Evolutionary conservation across 768 basidiomycete species (phyloP), one percentile per base, ranked within the genome.

Genomic region (Gloeopeniophorella convolvens): DNA sequence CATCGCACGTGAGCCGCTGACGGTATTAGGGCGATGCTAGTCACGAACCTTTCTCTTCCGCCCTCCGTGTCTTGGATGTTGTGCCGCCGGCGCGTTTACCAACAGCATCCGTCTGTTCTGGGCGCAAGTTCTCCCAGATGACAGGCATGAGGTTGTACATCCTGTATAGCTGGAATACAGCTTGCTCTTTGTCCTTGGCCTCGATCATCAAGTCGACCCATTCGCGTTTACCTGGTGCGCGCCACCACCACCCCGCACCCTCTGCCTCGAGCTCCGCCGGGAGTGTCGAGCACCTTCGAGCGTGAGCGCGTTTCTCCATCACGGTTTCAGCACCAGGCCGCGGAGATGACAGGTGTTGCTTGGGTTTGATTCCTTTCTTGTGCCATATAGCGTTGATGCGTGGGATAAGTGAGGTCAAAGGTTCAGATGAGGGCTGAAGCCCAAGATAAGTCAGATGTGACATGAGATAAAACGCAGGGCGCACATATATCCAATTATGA

Each of bases 161-260:
- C 50, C 90, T 65, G 62, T 89, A 82, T 37, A 95, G 61, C 54
- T 94, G 81, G 49, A 96, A 75, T 5, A 96, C 92, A 1, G 92
- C 93, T 63, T 94, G 93, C 64, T 95, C 93, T 68, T 93, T 89
- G 65, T 88, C 89, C 64, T 92, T 90, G 3, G 89, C 89, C 66
- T 94, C 91, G 51, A 93, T 90, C 91, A 94, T 92, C 57, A 94
- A 61, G 68, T 94, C 90, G 61, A 74, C 55, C 48, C 60, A 33
- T 28, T 50, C 51, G n/a, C 32, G 37, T 18, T 45, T 36, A 11
- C 16, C 18, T 3, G 20, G 3, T 30, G 18, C 32, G 56, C 60
- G 34, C 51, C 53, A 55, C 40, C 50, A 43, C 55, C 50, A 55
- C 26, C 46, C 48, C 15, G 48, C 48, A 31, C 53, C 47, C 31